Percentiles rank a stretch among this genome's conserved stretches.
Evolutionary conservation across 2,329 filamentous ascomycete species (phyloP).

Genomic region (Seiridium unicorne): DNA sequence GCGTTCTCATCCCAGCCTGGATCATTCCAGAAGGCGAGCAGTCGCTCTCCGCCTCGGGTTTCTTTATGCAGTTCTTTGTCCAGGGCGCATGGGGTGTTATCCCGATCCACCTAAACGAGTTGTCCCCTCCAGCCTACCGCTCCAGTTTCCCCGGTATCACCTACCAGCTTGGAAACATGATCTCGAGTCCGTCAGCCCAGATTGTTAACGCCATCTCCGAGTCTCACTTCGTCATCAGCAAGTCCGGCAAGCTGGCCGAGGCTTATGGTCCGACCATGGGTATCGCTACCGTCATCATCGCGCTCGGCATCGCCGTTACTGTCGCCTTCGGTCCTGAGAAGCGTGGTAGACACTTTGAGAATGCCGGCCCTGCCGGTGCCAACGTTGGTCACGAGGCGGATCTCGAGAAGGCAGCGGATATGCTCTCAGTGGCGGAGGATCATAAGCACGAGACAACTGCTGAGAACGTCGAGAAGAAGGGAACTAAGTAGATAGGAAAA

Average conservation of each 20-base stretch:
- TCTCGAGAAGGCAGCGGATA: conserved; percentile 23
- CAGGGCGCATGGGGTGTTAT: conserved; percentile 68
- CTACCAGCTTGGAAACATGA: conserved; percentile 76
- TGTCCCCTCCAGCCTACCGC: conserved; percentile 68
- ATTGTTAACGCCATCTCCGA: conserved; percentile 77
- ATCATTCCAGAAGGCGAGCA: conserved; percentile 62
- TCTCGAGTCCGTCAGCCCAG: conserved; percentile 69
- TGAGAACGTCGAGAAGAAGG: neutral
- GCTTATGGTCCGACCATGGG: conserved; percentile 77
- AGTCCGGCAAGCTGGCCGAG: conserved; percentile 56
- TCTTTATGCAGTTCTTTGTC: conserved; percentile 69
- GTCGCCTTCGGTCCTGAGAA: conserved; percentile 73
- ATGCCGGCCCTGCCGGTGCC: conserved; percentile 49
- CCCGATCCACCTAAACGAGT: conserved; percentile 72
- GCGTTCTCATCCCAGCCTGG: conserved; percentile 65
- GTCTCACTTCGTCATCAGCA: conserved; percentile 51
- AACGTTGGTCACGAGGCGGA: conserved; percentile 23
- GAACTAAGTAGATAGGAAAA: neutral
- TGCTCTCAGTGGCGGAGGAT: conserved; percentile 17
- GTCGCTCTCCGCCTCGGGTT: conserved; percentile 61
- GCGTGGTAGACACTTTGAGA: conserved; percentile 68
- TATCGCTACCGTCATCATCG: conserved; percentile 74
- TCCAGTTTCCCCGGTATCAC: conserved; percentile 70
- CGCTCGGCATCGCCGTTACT: conserved; percentile 65
- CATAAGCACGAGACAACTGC: neutral